phyloP scores from a whole-genome alignment of 1,139 yeast genomes.

The Waltiozyma sp. region DNA sequence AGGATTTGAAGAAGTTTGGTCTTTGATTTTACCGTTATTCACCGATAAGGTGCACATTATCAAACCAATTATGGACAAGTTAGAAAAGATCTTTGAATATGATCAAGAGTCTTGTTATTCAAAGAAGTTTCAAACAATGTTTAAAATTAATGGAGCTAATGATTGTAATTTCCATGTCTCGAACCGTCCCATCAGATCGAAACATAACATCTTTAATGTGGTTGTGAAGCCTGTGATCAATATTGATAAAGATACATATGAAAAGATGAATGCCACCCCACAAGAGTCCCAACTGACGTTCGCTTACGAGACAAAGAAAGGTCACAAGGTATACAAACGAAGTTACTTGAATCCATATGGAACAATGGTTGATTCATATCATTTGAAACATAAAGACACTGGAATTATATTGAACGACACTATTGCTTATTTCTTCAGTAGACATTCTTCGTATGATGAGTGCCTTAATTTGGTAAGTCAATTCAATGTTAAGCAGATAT shows the following conservation, averaged over 20 bases:
- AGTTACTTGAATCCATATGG: not conserved
- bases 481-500: conserved; percentile 35
- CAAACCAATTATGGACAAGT: conserved; percentile 18
- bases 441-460: conserved; percentile 47
- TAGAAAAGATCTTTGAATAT: conserved; percentile 8
- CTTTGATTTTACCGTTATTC: conserved; percentile 26
- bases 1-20: conserved; percentile 52
- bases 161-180: conserved; percentile 25
- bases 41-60: conserved; percentile 27
- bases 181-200: conserved; percentile 16
- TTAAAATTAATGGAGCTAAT: not conserved
- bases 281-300: conserved; percentile 9
- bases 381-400: conserved; percentile 18
- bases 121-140: not conserved
- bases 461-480: conserved; percentile 26
- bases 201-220: conserved; percentile 19
- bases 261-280: conserved; percentile 17
- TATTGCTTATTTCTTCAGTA: conserved; percentile 33
- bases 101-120: not conserved
- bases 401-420: conserved; percentile 30
- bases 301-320: conserved; percentile 17
- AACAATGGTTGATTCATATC: not conserved
- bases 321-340: conserved; percentile 7
- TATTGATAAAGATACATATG: conserved; percentile 25
- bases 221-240: conserved; percentile 34